Evolutionary conservation across 1,139 yeast species (phyloP).

Genomic region (Protomyces macrosporus): DNA sequence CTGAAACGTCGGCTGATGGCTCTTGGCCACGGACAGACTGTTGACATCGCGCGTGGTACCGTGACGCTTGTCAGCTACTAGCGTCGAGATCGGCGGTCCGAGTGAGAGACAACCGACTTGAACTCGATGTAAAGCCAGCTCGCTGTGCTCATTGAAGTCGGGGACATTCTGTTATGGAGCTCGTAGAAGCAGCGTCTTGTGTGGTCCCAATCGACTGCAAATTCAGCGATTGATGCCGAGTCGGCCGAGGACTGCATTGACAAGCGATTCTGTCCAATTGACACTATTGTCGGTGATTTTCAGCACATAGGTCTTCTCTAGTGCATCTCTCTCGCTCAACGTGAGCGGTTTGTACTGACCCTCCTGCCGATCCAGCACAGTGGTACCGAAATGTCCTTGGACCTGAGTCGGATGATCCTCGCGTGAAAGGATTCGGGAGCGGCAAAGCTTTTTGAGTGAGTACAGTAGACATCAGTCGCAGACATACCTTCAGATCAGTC

Average conservation of each 20-base stretch:
- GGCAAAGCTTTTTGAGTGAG: not conserved
- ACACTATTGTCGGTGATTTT: not conserved
- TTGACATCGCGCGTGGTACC: too few species aligned
- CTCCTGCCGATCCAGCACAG: not conserved
- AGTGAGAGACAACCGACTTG: too few species aligned
- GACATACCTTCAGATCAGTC: not conserved
- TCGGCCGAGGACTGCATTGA: not conserved
- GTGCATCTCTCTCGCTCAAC: not conserved
- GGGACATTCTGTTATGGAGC: too few species aligned
- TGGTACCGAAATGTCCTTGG: not conserved
- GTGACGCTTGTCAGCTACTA: too few species aligned
- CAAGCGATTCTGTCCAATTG: not conserved
- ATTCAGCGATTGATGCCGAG: not conserved
- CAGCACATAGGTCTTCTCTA: not conserved
- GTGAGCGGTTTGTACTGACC: not conserved
- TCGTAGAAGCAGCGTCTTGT: too few species aligned
- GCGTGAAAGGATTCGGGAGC: not conserved
- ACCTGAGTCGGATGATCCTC: not conserved
- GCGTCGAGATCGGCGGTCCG: too few species aligned
- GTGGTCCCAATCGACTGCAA: too few species aligned
- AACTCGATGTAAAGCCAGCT: too few species aligned
- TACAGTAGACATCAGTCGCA: not conserved
- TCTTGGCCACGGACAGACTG: too few species aligned
- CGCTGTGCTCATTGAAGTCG: too few species aligned
- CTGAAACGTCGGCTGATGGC: too few species aligned